These are phyloP conservation scores for Encephalitozoon cuniculi DNA, from an alignment of 371 early-diverging fungal species.

Conservation along the genomic window DNA sequence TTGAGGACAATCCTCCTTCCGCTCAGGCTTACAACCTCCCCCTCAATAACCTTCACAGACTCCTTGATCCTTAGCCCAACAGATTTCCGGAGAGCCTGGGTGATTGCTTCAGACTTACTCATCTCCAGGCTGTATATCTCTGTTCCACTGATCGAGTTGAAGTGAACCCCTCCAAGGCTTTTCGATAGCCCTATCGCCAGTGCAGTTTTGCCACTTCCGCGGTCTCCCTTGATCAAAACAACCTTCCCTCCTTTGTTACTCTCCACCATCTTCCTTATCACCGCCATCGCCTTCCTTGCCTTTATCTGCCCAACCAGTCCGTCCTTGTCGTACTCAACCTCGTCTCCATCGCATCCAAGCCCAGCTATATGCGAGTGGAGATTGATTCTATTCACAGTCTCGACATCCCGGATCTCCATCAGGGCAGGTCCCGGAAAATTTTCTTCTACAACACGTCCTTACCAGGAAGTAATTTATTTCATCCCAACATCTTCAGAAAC, in stretches of 20 bases:
- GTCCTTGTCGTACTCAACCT: conserved; percentile 65
- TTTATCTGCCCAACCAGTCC: conserved; percentile 91
- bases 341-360: conserved; percentile 69
- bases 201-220: conserved; percentile 76
- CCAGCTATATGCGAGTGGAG: conserved; percentile 90
- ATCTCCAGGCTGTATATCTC: conserved; percentile 93
- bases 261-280: conserved; percentile 64
- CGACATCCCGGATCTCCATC: conserved; percentile 19
- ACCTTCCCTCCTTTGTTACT: conserved; percentile 73
- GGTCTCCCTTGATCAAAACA: conserved; percentile 83
- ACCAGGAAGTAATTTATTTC: not conserved
- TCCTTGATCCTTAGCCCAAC: conserved; percentile 94
- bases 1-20: conserved; percentile 88
- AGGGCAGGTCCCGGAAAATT: not conserved
- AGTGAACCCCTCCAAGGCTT: conserved; percentile 85
- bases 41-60: conserved; percentile 88
- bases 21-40: conserved; percentile 86
- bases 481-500: conserved; percentile 1
- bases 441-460: not conserved
- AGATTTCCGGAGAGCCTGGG: conserved; percentile 87
- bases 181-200: conserved; percentile 75
- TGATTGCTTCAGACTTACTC: conserved; percentile 91
- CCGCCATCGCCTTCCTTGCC: conserved; percentile 85
- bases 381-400: conserved; percentile 61
- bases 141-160: conserved; percentile 82